A percentile compares a stretch with the other conserved stretches of the same genome.
Conservation (phyloP, 768 basidiomycete species). For the Tylopilus cervinicoccineus region DNA sequence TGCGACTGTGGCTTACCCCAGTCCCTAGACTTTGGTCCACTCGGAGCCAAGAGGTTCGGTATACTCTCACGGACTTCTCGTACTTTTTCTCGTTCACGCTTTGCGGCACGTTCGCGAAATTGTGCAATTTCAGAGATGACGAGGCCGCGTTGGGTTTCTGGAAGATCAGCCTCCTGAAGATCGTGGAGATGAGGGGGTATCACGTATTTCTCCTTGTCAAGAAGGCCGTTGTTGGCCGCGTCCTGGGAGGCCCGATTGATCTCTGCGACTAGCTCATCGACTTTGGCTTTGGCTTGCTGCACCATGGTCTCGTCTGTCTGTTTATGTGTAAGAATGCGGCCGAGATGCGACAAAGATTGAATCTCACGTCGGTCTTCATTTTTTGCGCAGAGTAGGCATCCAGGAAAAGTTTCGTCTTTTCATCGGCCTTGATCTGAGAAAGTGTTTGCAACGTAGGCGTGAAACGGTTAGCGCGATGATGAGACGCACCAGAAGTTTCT, state of each 20-base stretch:
- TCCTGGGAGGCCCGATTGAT: constrained; percentile 73
- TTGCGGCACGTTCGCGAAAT: constrained; percentile 92
- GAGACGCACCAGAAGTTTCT: constrained; percentile 65
- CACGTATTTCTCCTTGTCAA: constrained; percentile 82
- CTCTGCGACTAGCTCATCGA: constrained; percentile 63
- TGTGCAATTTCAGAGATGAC: constrained; percentile 96
- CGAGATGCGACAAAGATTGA: not conserved
- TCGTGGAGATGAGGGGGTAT: constrained; percentile 97
- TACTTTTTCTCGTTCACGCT: constrained; percentile 85
- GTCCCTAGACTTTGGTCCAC: constrained; percentile 73
- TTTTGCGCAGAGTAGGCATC: constrained; percentile 81
- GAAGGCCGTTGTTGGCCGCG: constrained; percentile 66
- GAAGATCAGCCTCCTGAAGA: constrained; percentile 93
- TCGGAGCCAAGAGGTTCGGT: constrained; percentile 49
- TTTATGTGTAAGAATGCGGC: not conserved
- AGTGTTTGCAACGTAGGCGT: constrained; percentile 37
- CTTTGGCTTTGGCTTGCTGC: constrained; percentile 58
- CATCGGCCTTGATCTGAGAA: constrained; percentile 86
- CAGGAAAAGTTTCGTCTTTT: constrained; percentile 85
- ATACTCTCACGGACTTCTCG: constrained; percentile 66
- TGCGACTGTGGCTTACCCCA: constrained; percentile 61
- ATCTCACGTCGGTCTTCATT: constrained; percentile 76
- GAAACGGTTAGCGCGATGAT: constrained; percentile 10
- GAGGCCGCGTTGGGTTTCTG: constrained; percentile 86
- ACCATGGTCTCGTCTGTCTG: constrained; percentile 70